Percentiles rank a stretch among this genome's conserved stretches.
Conservation (phyloP, 495 filamentous ascomycete species). For the Penicillium soppii region DNA sequence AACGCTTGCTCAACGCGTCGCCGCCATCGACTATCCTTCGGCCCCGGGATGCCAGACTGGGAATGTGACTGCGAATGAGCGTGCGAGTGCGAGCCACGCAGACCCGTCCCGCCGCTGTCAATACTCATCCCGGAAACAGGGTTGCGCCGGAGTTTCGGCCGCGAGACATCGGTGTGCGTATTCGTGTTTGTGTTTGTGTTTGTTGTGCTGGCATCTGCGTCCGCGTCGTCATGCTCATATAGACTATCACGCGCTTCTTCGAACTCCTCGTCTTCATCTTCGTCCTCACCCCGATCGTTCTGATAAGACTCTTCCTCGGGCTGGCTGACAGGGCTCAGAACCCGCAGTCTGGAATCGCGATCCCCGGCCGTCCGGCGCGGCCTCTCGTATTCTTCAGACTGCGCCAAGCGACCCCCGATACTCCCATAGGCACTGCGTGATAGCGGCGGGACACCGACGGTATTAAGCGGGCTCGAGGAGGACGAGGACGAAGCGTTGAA, state of each 20-base stretch:
- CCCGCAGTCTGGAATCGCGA: slow-evolving; percentile 50
- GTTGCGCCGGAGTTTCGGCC: slow-evolving; percentile 11
- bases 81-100: not conserved
- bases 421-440: slow-evolving; percentile 35
- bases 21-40: slow-evolving; percentile 60
- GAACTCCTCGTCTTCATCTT: slow-evolving; percentile 37
- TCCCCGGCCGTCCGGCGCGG: slow-evolving; percentile 8
- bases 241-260: slow-evolving; percentile 40
- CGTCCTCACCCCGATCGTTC: slow-evolving; percentile 30
- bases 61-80: slow-evolving; percentile 4
- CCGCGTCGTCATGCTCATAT: slow-evolving; percentile 9
- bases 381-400: slow-evolving; percentile 28
- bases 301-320: slow-evolving; percentile 64
- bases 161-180: slow-evolving; percentile 8
- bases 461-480: slow-evolving; percentile 45
- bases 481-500: slow-evolving; percentile 68
- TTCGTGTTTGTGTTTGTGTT: slow-evolving; percentile 10
- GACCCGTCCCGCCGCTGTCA: slow-evolving; percentile 12
- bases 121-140: slow-evolving; percentile 1
- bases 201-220: slow-evolving; percentile 21
- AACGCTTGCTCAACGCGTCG: slow-evolving; percentile 83
- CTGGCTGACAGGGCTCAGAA: slow-evolving; percentile 79
- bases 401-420: slow-evolving; percentile 31
- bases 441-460: slow-evolving; percentile 35
- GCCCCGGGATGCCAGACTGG: slow-evolving; percentile 1